A percentile compares a stretch with the other conserved stretches of the same genome.
Conservation (phyloP, 2,329 filamentous ascomycete species). For the Phaeosphaeria sp. region DNA sequence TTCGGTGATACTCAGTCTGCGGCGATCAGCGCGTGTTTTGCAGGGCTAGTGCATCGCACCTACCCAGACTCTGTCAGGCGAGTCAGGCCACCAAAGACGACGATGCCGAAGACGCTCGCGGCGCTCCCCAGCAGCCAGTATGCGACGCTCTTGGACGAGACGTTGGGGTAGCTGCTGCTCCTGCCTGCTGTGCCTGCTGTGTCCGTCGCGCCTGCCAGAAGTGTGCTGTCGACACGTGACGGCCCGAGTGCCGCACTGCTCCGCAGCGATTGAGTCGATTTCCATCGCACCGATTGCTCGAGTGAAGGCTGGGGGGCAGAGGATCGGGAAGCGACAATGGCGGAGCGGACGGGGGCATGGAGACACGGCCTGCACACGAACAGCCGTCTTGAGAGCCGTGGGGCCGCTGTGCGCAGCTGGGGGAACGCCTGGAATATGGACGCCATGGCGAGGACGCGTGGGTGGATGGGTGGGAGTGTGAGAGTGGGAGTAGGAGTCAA, state of each 20-base stretch:
- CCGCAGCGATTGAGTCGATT: constrained; percentile 40
- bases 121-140: constrained; percentile 95
- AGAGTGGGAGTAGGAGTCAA: not conserved
- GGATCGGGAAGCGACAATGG: constrained; percentile 21
- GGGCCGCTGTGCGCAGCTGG: constrained; percentile 46
- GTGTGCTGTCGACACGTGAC: constrained; percentile 14
- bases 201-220: constrained; percentile 15
- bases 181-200: constrained; percentile 5
- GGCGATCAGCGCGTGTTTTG: constrained; percentile 20
- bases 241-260: constrained; percentile 28
- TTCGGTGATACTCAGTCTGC: constrained; percentile 94
- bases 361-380: constrained; percentile 43
- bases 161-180: constrained; percentile 59
- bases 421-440: constrained; percentile 46
- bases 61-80: constrained; percentile 95
- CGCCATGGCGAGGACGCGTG: constrained; percentile 33
- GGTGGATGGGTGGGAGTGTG: not conserved
- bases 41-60: constrained; percentile 20
- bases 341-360: constrained; percentile 32
- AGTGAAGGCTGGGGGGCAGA: constrained; percentile 30
- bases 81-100: constrained; percentile 92
- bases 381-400: constrained; percentile 45
- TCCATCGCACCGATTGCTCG: constrained; percentile 41
- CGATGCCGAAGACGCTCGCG: constrained; percentile 93
- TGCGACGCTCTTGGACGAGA: constrained; percentile 77